Evolutionary conservation across 169 alveolate species (phyloP).

Genomic region (Plasmodium fragile): DNA sequence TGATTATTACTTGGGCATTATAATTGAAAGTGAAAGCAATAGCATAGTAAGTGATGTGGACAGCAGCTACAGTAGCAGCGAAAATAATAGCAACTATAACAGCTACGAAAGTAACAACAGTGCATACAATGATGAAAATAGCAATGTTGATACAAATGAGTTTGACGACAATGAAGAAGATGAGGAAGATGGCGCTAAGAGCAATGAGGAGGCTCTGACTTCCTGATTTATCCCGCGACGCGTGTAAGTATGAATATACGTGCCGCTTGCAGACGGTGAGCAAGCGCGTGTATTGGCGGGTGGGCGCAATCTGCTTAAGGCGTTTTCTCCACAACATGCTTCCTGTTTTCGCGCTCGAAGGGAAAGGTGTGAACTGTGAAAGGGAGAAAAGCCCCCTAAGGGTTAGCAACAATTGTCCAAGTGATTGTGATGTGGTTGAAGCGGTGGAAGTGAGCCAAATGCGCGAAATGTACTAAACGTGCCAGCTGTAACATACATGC

Average conservation of each 20-base stretch:
- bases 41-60: constrained; percentile 76
- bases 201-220: constrained; percentile 78
- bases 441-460: background rate
- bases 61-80: constrained; percentile 73
- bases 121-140: constrained; percentile 76
- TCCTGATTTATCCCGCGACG: constrained; percentile 20
- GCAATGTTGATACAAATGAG: constrained; percentile 77
- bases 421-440: background rate
- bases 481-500: background rate
- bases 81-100: constrained; percentile 63
- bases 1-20: constrained; percentile 86
- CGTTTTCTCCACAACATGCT: background rate
- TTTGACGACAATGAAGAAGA: constrained; percentile 87
- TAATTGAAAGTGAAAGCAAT: constrained; percentile 75
- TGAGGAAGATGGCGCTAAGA: constrained; percentile 82
- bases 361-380: background rate
- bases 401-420: background rate
- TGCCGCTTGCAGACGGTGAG: background rate
- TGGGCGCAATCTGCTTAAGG: background rate
- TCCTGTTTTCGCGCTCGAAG: background rate
- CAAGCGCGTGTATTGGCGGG: background rate
- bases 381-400: background rate
- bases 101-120: constrained; percentile 76
- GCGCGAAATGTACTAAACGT: background rate
- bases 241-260: background rate